Base-by-base conservation (phyloP, 306 rosid genomes). In the Delonix regia region DNA sequence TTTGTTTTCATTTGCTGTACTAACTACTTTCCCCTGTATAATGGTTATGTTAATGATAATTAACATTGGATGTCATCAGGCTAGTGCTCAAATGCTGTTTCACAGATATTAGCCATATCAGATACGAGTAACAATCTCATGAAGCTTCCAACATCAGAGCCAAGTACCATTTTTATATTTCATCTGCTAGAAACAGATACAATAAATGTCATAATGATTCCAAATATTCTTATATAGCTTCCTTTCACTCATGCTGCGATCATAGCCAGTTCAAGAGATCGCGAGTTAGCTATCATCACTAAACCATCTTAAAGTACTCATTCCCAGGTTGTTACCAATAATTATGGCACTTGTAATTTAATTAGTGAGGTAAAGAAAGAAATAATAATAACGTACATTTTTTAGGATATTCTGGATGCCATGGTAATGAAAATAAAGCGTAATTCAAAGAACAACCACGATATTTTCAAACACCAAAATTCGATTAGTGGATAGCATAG, bases 81-180 rank as follows among this genome's bases (percentile, higher is more conserved):
- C 41, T 34, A 18, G 0, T 36, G 25, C 61, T 47, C 48, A 14
- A n/a, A 30, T 48, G 19, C 53, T n/a, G 16, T 36, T 64, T 18
- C 47, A 9, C 71, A 77, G 61, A n/a, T 71, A 49, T 14, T 71
- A 24, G 47, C 45, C 16, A 66, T 65, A 65, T 36, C 44, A 41
- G 3, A 49, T 24, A 51, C n/a, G 14, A 7, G 27, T 39, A 44
- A 53, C 22, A 41, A 16, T 44, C 38, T 71, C 25, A 45, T 28
- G 44, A 47, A 71, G 22, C 44, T 55, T 56, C 21, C 67, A 66
- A 48, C 48, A 19, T 27, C 42, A 38, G 18, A 78, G 49, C 25
- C 36, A 33, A 68, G 68, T 52, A 53, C 45, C 22, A 4, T 64
- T 28, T 64, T 19, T 4, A 36, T 49, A 64, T 24, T 64, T 36